Evolutionary conservation across 1,284 basidiomycete species (phyloP), one percentile per base, ranked within the genome.

Genomic region (Cutaneotrichosporon sp.): DNA sequence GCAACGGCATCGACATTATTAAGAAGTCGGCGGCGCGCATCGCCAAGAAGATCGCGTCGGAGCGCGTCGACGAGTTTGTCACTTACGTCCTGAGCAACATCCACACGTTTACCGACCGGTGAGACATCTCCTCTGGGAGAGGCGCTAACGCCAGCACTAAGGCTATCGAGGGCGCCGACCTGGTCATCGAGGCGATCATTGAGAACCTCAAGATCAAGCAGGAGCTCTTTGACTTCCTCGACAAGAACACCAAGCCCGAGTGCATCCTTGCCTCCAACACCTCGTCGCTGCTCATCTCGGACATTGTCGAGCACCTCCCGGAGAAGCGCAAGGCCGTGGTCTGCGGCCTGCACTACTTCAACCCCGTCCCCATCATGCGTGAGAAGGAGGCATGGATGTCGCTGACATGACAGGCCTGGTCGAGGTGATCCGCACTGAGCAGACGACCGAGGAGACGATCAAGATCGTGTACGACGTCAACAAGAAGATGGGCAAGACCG

Each of bases 131-230:
- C 9, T 20, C 11, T 9, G 24, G n/a, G 4, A 1, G 38, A 13
- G 42, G 8, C 18, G 18, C 42, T 56, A 25, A 34, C 33, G n/a
- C 1, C 47, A 79, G 77, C 8, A 73, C 65, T 9, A 74, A 79
- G 50, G 83, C 82, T 1, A 83, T 83, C 33, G 67, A 79, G 43
- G 63, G 79, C 2, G 78, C 83, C 4, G 84, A 86, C 69, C 72
- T 85, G 42, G 83, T 85, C 51, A 79, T 86, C 50, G 84, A 86
- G 72, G 84, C 84, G 1, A 84, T 86, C 60, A 82, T 85, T 60
- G 84, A 86, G 69, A 82, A 82, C 64, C 71, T 86, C 49, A 78
- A 81, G 64, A 79, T 83, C 63, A 85, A 86, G 76, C 80, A 82
- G 56, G 81, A 84, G 51, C 74, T 86, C 29, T 85, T 86, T 62